A percentile compares a stretch with the other conserved stretches of the same genome.
phyloP scores from a whole-genome alignment of 768 basidiomycete genomes.

The Boletus patriciae region DNA sequence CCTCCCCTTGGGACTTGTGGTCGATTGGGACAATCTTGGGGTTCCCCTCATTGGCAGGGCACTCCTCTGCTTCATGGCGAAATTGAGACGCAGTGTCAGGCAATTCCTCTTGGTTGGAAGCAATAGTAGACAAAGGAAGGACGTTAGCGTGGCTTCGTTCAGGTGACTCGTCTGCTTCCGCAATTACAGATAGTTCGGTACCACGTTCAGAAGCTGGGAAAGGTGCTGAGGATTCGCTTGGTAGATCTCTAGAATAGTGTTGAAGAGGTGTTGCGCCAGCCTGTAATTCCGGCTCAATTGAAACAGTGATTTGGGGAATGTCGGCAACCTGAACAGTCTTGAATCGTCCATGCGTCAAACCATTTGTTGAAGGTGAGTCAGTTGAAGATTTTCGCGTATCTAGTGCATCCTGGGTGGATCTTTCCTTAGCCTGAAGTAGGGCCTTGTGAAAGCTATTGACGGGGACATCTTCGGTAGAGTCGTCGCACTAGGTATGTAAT shows the following conservation, averaged over 20 bases:
- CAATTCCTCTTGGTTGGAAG: background rate
- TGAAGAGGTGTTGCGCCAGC: background rate
- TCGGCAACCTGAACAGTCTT: slow-evolving; percentile 4
- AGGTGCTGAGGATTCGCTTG: slow-evolving; percentile 1
- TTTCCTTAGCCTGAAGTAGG: slow-evolving; percentile 38
- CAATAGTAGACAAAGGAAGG: background rate
- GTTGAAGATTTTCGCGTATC: background rate
- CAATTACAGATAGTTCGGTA: slow-evolving; percentile 65
- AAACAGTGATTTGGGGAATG: slow-evolving; percentile 7
- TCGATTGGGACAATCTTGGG: background rate
- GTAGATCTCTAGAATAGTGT: background rate
- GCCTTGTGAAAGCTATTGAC: slow-evolving; percentile 50
- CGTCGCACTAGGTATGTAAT: slow-evolving; percentile 35
- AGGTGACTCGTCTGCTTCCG: slow-evolving; percentile 63
- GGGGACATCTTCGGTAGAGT: slow-evolving; percentile 42
- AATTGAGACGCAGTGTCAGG: background rate
- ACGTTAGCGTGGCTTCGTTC: slow-evolving; percentile 36
- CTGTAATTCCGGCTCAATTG: slow-evolving; percentile 4
- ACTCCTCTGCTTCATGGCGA: background rate
- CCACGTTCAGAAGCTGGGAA: slow-evolving; percentile 26
- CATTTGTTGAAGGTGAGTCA: background rate
- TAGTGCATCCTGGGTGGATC: slow-evolving; percentile 5
- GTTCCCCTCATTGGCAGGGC: background rate
- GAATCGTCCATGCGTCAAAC: background rate
- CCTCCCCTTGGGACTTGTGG: slow-evolving; percentile 10